Base-by-base conservation (phyloP, 108 stramenopile species). In the Nitzschia sp. region DNA sequence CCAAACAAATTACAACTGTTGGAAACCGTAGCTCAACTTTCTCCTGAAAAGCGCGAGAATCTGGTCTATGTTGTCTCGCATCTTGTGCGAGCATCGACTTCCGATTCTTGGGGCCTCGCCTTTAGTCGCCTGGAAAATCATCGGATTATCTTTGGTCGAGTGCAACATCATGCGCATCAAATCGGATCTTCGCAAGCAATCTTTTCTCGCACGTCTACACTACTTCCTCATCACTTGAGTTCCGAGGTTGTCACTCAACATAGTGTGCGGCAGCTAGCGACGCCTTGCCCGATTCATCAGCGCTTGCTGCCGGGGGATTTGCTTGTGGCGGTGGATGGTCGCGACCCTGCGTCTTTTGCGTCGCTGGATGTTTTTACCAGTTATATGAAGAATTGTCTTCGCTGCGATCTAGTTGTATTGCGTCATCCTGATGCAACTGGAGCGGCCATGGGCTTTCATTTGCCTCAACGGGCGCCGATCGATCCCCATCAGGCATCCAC, bases 261-360 rank as follows among this genome's bases (percentile, higher is more conserved):
- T 5, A 34, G 29, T 34, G 29, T 34, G 29, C 29, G 57, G 12
- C 38, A 11, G 2, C 12, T 58, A 15, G 57, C 57, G 15, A 19
- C 57, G 6, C 57, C 37, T 2, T 12, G 40, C 38, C 15, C 50
- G 5, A 25, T 52, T 11, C 48, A 39, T 39, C 15, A 61, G n/a
- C 60, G 51, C n/a, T 3, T 78, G 14, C 41, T 51, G 46, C 71
- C 77, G 8, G 77, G 77, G 10, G 77, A 78, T 40, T 24, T 78
- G 26, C 34, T 78, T 2, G 38, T 78, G 26, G 46, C 64, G 2
- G 63, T 78, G 7, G 65, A 78, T 68, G 77, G 77, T n/a, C 15
- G 25, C 25, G 34, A 51, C 53, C 70, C 39, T 37, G 17, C 10
- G 5, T 44, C 19, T 26, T 64, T 72, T 57, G 22, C 37, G 6